Evolutionary conservation across 1,139 yeast genomes (phyloP), one percentile per base, ranked within the genome.

Genomic region (Zygotorulaspora mrakii): DNA sequence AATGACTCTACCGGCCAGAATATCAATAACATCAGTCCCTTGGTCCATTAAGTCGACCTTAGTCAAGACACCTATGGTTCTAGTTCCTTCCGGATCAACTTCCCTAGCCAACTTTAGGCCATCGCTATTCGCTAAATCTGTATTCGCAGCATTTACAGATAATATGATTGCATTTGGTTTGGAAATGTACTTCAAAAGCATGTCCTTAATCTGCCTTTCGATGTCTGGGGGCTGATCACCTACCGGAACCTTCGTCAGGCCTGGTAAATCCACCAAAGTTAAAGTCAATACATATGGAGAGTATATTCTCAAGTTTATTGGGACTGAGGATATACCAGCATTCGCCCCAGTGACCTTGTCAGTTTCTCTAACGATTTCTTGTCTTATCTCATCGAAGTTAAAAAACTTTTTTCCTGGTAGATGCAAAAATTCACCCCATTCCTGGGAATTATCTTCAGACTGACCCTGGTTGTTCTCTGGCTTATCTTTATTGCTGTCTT

Each of bases 141-240:
- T 89, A 64, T 91, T 91, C 34, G 97, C 96, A 12, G 96, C 96
- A 55, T 94, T 91, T 33, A 91, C 98, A 1, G 97, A 88, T 46
- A 91, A 73, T 48, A 91, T 83, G 57, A 91, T 91, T 32, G 98
- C 97, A 62, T 91, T 91, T 44, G 97, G 97, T 64, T 88, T 89
- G 25, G 95, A 81, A 55, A 91, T 91, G 62, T 84, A 91, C 65
- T 87, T 87, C 75, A 91, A 73, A 45, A 91, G 73, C 97, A 91
- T 91, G 49, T 89, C 96, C 61, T 85, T 81, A 55, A 91, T 94
- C 66, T 86, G 96, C 50, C 77, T 81, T 70, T 91, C 99, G 52
- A 91, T 91, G 65, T 91, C 98, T 62, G 84, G 86, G 40, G 99
- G 99, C 67, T 91, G 99, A 65, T 91, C 98, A 34, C 99, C 99